These are phyloP conservation scores for Agaricus subrufescens DNA, from an alignment of 768 basidiomycete genomes.

Conservation along the genomic window DNA sequence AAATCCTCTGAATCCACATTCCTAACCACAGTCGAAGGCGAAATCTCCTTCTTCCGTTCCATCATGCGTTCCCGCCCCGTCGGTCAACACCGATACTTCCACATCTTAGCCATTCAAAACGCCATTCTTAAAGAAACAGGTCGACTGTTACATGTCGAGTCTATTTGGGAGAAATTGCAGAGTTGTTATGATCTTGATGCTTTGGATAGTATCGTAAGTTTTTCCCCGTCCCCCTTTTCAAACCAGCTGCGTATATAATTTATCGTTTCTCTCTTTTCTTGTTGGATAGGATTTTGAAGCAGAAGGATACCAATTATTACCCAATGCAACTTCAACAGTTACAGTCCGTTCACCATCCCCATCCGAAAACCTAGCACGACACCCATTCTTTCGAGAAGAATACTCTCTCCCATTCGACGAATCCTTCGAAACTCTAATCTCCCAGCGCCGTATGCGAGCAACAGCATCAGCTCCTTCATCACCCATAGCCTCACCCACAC, in stretches of 20 bases:
- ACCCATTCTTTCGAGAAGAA: conserved; percentile 74
- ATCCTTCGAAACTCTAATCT: conserved; percentile 52
- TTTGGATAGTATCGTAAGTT: conserved; percentile 63
- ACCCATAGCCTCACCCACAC: conserved; percentile 37
- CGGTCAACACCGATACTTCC: conserved; percentile 80
- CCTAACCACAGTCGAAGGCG: conserved; percentile 73
- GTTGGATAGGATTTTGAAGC: conserved; percentile 36
- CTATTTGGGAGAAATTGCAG: conserved; percentile 72
- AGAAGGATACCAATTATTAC: conserved; percentile 23
- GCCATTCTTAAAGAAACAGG: conserved; percentile 71
- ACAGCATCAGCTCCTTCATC: conserved; percentile 63
- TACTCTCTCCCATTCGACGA: conserved; percentile 60
- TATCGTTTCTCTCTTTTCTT: background rate
- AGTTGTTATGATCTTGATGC: conserved; percentile 72
- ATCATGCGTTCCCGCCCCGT: conserved; percentile 79
- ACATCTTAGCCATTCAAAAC: conserved; percentile 70
- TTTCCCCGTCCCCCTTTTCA: conserved; percentile 10
- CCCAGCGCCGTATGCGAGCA: conserved; percentile 57
- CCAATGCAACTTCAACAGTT: conserved; percentile 34
- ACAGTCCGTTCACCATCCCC: conserved; percentile 63
- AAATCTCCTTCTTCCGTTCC: conserved; percentile 81
- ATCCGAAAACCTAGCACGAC: conserved; percentile 58
- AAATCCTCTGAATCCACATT: conserved; percentile 31
- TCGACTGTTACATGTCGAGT: conserved; percentile 49
- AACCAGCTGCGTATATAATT: too few species aligned